A percentile compares a stretch with the other conserved stretches of the same genome.
phyloP scores from a whole-genome alignment of 768 basidiomycete genomes.

The Mrakia frigida region DNA sequence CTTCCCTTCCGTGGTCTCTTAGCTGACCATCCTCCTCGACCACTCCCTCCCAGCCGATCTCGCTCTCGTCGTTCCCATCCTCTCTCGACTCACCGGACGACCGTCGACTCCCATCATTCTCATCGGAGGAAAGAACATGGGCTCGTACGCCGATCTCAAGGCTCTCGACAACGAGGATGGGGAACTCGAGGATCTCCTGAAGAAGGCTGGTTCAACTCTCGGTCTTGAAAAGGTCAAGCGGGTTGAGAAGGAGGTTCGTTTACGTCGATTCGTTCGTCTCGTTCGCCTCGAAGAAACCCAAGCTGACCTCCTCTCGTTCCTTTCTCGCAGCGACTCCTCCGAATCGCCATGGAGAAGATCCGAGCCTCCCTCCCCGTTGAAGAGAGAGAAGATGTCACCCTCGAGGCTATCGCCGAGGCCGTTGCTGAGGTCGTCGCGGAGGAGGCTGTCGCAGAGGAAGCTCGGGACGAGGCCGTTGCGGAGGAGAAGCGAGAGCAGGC shows the following conservation, averaged over 20 bases:
- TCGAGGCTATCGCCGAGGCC: background rate
- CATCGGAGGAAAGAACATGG: background rate
- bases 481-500: background rate
- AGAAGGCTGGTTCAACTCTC: background rate
- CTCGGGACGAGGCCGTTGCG: background rate
- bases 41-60: background rate
- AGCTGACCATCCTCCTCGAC: background rate
- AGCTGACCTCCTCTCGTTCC: background rate
- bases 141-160: background rate
- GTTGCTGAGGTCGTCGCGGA: background rate
- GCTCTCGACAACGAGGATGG: background rate
- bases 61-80: background rate
- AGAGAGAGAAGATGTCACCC: background rate
- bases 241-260: constrained; percentile 4
- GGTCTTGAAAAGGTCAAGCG: background rate
- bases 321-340: background rate
- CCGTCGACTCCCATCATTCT: background rate
- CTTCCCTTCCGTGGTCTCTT: background rate
- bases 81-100: background rate
- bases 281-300: background rate
- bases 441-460: background rate
- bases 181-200: background rate
- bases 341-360: constrained; percentile 1
- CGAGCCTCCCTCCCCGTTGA: background rate
- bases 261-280: background rate